Conservation (phyloP, 1,284 basidiomycete species). For the Moesziomyces globuligerus region DNA sequence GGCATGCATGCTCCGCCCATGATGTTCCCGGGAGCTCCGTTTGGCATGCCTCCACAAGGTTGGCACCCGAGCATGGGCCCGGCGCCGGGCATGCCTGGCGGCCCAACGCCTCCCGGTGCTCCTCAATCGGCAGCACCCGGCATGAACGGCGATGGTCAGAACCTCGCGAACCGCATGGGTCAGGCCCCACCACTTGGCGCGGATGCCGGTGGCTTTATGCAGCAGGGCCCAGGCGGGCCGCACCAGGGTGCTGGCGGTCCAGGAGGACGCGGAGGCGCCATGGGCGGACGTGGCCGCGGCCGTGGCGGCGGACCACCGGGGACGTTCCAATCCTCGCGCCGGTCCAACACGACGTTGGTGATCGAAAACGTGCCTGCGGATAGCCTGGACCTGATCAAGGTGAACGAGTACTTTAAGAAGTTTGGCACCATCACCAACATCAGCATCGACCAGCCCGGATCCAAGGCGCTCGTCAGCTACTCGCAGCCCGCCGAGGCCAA, state of each 20-base stretch:
- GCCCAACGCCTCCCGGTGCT: conserved; percentile 13
- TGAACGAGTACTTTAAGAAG: conserved; percentile 89
- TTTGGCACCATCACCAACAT: conserved; percentile 94
- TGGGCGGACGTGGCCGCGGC: conserved; percentile 70
- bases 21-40: conserved; percentile 50
- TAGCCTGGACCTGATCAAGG: conserved; percentile 78
- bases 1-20: conserved; percentile 40
- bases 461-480: conserved; percentile 86
- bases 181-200: conserved; percentile 13
- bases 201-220: conserved; percentile 11
- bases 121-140: conserved; percentile 1
- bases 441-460: conserved; percentile 80
- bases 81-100: conserved; percentile 23
- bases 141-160: conserved; percentile 33
- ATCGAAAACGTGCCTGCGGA: conserved; percentile 92
- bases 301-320: conserved; percentile 72
- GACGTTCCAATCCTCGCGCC: conserved; percentile 59
- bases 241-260: conserved; percentile 22
- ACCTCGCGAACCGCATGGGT: conserved; percentile 36
- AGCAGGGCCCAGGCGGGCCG: conserved; percentile 6
- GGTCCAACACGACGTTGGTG: conserved; percentile 80
- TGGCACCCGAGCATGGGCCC: conserved; percentile 41
- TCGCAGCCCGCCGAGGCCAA: conserved; percentile 84
- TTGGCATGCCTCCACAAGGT: conserved; percentile 44
- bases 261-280: conserved; percentile 61